Conservation (phyloP, 768 basidiomycete genomes). For the Pleurotus sapidus region DNA sequence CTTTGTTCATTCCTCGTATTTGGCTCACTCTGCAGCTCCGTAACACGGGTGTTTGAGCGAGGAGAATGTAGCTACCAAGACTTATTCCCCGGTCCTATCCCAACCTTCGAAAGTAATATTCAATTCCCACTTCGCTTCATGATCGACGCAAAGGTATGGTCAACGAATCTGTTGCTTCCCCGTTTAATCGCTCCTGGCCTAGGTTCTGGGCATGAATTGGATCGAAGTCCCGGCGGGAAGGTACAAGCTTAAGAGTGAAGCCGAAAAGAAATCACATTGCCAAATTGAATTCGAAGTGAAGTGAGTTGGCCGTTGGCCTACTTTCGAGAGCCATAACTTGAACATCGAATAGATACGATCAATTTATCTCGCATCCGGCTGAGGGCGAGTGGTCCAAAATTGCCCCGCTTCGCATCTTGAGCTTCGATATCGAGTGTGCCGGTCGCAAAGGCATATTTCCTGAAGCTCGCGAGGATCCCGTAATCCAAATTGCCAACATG, state of each 20-base stretch:
- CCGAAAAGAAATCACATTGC: constrained; percentile 71
- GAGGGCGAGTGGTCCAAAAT: constrained; percentile 92
- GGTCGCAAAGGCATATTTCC: constrained; percentile 98
- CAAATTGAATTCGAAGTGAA: constrained; percentile 84
- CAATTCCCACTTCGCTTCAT: constrained; percentile 91
- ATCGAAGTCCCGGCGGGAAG: constrained; percentile 86
- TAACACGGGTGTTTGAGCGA: constrained; percentile 63
- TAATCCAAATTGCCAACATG: constrained; percentile 99
- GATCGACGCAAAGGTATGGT: constrained; percentile 88
- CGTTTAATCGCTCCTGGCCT: not conserved
- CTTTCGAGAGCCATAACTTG: not conserved
- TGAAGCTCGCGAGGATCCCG: constrained; percentile 85
- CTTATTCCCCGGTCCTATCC: constrained; percentile 47
- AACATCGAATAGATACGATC: constrained; percentile 58
- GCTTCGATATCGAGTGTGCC: constrained; percentile 99
- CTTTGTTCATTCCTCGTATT: not conserved
- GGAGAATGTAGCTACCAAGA: constrained; percentile 68
- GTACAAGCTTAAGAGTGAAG: constrained; percentile 61
- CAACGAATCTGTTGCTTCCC: not conserved
- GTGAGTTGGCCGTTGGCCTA: constrained; percentile 36
- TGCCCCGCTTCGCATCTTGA: constrained; percentile 90
- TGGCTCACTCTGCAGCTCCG: constrained; percentile 2
- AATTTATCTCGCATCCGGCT: constrained; percentile 86
- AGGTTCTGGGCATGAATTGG: constrained; percentile 99
- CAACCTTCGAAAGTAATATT: constrained; percentile 95